A percentile compares a stretch with the other conserved stretches of the same genome.
phyloP scores from a whole-genome alignment of 164 flowering plant species.

The Stephania japonica region DNA sequence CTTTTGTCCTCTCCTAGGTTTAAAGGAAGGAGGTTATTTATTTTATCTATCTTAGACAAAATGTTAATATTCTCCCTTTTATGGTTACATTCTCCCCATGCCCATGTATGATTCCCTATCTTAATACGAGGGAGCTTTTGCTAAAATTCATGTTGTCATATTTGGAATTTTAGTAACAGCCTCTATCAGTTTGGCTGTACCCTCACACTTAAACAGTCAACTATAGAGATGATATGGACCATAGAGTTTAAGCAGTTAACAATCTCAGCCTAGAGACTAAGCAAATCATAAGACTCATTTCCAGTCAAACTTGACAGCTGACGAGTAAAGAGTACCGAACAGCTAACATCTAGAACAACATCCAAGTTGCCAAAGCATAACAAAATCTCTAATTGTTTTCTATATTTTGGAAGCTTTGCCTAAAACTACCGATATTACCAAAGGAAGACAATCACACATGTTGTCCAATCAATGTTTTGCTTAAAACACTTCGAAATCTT shows the following conservation, averaged over 20 bases:
- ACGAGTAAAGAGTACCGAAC: not conserved
- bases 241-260: not conserved
- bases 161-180: too few relatives aligned
- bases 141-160: too few relatives aligned
- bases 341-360: not conserved
- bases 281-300: not conserved
- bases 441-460: not conserved
- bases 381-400: not conserved
- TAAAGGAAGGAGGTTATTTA: too few relatives aligned
- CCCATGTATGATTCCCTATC: too few relatives aligned
- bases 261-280: not conserved
- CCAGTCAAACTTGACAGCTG: not conserved
- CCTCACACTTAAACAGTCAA: not conserved
- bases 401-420: not conserved
- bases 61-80: too few relatives aligned
- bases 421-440: not conserved
- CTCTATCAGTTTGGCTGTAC: too few relatives aligned
- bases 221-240: not conserved
- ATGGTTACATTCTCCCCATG: too few relatives aligned
- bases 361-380: not conserved
- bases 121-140: too few relatives aligned
- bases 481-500: not conserved
- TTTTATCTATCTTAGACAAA: too few relatives aligned
- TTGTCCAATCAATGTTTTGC: not conserved
- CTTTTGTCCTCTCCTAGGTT: too few relatives aligned